Evolutionary conservation across 495 filamentous ascomycete species (phyloP).

Genomic region (Lepidopterella palustris): DNA sequence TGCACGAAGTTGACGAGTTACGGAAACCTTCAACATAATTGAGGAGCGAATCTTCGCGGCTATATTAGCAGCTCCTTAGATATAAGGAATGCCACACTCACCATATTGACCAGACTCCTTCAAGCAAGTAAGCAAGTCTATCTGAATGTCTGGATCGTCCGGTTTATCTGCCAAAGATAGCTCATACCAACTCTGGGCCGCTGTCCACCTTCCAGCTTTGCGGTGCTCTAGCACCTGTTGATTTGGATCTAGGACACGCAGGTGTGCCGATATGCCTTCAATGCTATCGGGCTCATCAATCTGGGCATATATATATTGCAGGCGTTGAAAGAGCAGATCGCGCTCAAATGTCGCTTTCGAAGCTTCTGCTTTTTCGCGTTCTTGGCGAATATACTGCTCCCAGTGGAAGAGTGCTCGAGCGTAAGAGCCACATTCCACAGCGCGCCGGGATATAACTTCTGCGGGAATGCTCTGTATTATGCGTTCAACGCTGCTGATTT

Average conservation of each 20-base stretch:
- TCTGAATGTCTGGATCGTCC: conserved; percentile 66
- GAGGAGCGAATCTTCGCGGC: conserved; percentile 62
- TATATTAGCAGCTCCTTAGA: conserved; percentile 25
- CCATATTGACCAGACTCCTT: conserved; percentile 89
- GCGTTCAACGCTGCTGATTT: conserved; percentile 55
- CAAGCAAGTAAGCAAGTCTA: conserved; percentile 79
- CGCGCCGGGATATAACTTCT: conserved; percentile 74
- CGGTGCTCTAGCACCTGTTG: conserved; percentile 88
- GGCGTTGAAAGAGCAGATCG: conserved; percentile 56
- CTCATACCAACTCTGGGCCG: conserved; percentile 97
- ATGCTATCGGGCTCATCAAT: conserved; percentile 98
- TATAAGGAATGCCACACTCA: conserved; percentile 33
- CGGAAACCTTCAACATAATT: conserved; percentile 76
- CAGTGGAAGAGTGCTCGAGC: conserved; percentile 87
- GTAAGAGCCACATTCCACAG: conserved; percentile 87
- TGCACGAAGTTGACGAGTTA: conserved; percentile 41
- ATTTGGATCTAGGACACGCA: conserved; percentile 75
- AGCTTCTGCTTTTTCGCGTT: conserved; percentile 39
- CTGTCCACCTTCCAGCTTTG: conserved; percentile 94
- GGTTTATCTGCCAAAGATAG: conserved; percentile 73
- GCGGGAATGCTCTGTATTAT: conserved; percentile 69
- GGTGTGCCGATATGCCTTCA: conserved; percentile 81
- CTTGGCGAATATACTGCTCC: conserved; percentile 78
- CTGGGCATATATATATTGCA: conserved; percentile 90
- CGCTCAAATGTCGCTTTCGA: conserved; percentile 17